These are phyloP conservation scores for Williopsis jadinii DNA, from an alignment of 1,139 yeast species.

Conservation along the genomic window DNA sequence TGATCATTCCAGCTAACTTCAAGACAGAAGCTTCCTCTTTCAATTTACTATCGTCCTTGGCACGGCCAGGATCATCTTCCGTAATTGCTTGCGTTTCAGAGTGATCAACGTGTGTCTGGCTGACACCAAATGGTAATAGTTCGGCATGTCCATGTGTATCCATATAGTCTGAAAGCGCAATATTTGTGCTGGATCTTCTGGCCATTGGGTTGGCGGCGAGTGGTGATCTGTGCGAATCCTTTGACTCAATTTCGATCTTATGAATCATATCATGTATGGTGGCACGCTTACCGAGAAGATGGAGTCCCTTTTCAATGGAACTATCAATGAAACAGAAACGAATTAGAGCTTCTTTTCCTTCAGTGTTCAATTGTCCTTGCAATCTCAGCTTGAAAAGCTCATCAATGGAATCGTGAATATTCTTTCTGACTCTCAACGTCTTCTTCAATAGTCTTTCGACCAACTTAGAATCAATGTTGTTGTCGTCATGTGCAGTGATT, in stretches of 20 bases:
- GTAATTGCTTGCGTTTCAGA: slow-evolving; percentile 9
- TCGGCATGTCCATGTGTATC: slow-evolving; percentile 26
- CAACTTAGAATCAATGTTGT: slow-evolving; percentile 22
- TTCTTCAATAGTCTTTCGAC: slow-evolving; percentile 35
- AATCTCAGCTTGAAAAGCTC: slow-evolving; percentile 52
- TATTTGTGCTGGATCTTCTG: slow-evolving; percentile 12
- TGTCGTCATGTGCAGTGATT: slow-evolving; percentile 12
- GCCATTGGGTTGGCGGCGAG: slow-evolving; percentile 7
- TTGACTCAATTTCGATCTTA: slow-evolving; percentile 1
- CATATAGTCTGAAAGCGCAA: slow-evolving; percentile 20
- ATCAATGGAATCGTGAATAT: slow-evolving; percentile 46
- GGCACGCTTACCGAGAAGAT: slow-evolving; percentile 36
- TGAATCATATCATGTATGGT: slow-evolving; percentile 2
- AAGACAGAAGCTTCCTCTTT: slow-evolving; percentile 21
- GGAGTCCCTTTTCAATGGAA: slow-evolving; percentile 59
- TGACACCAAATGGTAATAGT: slow-evolving; percentile 27
- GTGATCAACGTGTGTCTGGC: slow-evolving; percentile 13
- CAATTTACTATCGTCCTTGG: slow-evolving; percentile 13
- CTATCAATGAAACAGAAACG: slow-evolving; percentile 64
- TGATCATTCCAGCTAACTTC: slow-evolving; percentile 13
- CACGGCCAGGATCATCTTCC: slow-evolving; percentile 9
- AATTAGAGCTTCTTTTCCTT: slow-evolving; percentile 68
- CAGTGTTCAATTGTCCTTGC: slow-evolving; percentile 45
- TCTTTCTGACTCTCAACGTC: slow-evolving; percentile 37
- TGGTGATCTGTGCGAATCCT: background rate